phyloP scores from a whole-genome alignment of 805 yeast species.

The Saturnispora zaruensis region DNA sequence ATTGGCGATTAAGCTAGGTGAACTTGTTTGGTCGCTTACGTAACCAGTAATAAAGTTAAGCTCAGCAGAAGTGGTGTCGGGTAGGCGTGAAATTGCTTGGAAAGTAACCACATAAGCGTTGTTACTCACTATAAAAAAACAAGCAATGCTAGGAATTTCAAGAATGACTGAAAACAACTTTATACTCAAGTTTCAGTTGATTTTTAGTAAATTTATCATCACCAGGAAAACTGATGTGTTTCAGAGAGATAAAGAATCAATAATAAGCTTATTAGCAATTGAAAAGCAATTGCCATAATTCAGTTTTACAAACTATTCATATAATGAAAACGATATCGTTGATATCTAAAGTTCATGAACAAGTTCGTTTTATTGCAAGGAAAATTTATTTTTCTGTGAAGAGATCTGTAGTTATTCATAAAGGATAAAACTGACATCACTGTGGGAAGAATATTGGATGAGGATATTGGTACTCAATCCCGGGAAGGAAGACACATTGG shows the following conservation, averaged over 20 bases:
- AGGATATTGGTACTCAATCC: slow-evolving; percentile 7
- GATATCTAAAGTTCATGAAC: not conserved
- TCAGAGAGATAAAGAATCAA: not conserved
- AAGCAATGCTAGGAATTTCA: not conserved
- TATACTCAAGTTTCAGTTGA: not conserved
- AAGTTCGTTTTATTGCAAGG: not conserved
- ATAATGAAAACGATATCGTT: not conserved
- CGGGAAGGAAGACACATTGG: not conserved
- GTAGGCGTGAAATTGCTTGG: not conserved
- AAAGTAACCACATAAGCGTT: too few relatives aligned
- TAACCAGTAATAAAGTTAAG: not conserved
- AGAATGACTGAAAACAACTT: not conserved
- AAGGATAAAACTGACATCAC: not conserved
- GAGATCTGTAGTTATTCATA: not conserved
- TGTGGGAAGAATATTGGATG: not conserved
- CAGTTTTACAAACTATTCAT: not conserved
- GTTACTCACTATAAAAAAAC: not conserved
- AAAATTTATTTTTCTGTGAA: not conserved
- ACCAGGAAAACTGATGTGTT: not conserved
- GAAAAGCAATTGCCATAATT: not conserved
- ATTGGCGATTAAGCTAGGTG: not conserved
- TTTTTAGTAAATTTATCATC: too few relatives aligned
- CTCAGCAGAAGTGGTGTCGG: not conserved
- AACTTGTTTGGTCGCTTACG: not conserved
- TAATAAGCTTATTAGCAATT: too few relatives aligned